A percentile compares a stretch with the other conserved stretches of the same genome.
Evolutionary conservation across 306 rosid species (phyloP).

Genomic region (Lotus japonicus): DNA sequence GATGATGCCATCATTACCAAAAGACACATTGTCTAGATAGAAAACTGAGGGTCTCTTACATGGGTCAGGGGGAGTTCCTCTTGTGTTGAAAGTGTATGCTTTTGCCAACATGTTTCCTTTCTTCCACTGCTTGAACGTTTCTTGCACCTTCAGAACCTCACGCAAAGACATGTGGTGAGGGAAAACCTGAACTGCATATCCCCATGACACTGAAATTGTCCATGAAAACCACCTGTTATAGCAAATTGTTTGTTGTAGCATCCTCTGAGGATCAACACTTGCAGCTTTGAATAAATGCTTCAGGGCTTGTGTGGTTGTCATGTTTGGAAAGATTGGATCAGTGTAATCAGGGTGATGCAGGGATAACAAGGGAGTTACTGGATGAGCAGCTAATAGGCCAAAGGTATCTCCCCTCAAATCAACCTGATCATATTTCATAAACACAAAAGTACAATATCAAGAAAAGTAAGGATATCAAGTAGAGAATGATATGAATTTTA

Average conservation of each 20-base stretch:
- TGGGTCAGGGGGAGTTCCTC: conserved; percentile 36
- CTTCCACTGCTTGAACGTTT: conserved; percentile 71
- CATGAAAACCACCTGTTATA: conserved; percentile 73
- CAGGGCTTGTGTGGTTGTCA: conserved; percentile 50
- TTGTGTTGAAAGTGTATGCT: conserved; percentile 49
- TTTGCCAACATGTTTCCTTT: conserved; percentile 32
- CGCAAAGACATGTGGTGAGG: conserved; percentile 40
- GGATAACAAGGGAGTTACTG: conserved; percentile 62
- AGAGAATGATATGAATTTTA: too few relatives aligned
- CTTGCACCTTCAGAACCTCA: conserved; percentile 46
- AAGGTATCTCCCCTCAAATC: conserved; percentile 65
- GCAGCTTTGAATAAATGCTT: conserved; percentile 52
- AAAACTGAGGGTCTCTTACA: conserved; percentile 65
- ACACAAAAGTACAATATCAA: not conserved
- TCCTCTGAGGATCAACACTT: conserved; percentile 58
- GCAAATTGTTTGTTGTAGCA: conserved; percentile 74
- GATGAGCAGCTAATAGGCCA: conserved; percentile 84
- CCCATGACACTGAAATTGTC: conserved; percentile 91
- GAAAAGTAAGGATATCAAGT: not conserved
- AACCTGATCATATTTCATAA: conserved; percentile 36
- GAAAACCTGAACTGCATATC: conserved; percentile 75
- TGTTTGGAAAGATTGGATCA: conserved; percentile 76
- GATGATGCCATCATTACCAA: conserved; percentile 29
- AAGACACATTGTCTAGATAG: conserved; percentile 41
- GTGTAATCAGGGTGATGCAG: conserved; percentile 61